These are phyloP conservation scores for Wickerhamomyces silvicola DNA, from an alignment of 805 yeast genomes.

Conservation along the genomic window DNA sequence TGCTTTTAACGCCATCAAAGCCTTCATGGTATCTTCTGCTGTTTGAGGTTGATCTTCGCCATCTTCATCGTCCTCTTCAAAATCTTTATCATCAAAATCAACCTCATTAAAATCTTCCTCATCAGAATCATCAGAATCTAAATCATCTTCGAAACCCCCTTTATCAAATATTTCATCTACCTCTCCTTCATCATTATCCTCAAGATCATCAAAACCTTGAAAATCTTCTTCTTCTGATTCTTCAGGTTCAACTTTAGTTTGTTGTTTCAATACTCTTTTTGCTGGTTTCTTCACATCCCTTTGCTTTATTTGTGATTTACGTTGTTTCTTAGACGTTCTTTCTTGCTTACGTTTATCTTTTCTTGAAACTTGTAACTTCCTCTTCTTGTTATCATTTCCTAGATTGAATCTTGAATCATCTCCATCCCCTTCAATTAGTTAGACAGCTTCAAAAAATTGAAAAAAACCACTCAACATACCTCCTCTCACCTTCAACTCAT, in stretches of 20 bases:
- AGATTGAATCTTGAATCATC: conserved; percentile 31
- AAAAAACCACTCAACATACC: conserved; percentile 3
- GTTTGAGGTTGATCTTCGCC: conserved; percentile 27
- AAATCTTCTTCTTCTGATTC: conserved; percentile 19
- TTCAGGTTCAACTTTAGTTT: conserved; percentile 8
- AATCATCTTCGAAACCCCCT: conserved; percentile 15
- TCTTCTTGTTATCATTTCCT: conserved; percentile 27
- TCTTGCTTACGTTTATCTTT: conserved; percentile 38
- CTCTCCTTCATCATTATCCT: conserved; percentile 21
- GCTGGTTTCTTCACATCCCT: conserved; percentile 1
- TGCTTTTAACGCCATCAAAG: conserved; percentile 35
- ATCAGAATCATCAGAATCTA: conserved; percentile 15
- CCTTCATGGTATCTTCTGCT: conserved; percentile 38
- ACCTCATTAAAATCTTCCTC: conserved; percentile 18
- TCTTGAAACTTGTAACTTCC: conserved; percentile 27
- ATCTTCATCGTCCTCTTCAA: conserved; percentile 23
- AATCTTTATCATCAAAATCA: conserved; percentile 10
- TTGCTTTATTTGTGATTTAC: conserved; percentile 11
- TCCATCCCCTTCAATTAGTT: conserved; percentile 34
- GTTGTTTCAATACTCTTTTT: conserved; percentile 9
- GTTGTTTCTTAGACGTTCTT: conserved; percentile 28
- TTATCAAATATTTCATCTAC: conserved; percentile 7
- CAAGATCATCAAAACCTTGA: conserved; percentile 20
- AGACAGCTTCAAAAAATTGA: background rate
- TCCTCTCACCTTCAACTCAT: conserved; percentile 37